Conservation (phyloP, 2,329 filamentous ascomycete genomes). For the Trichoderma polysporum region DNA sequence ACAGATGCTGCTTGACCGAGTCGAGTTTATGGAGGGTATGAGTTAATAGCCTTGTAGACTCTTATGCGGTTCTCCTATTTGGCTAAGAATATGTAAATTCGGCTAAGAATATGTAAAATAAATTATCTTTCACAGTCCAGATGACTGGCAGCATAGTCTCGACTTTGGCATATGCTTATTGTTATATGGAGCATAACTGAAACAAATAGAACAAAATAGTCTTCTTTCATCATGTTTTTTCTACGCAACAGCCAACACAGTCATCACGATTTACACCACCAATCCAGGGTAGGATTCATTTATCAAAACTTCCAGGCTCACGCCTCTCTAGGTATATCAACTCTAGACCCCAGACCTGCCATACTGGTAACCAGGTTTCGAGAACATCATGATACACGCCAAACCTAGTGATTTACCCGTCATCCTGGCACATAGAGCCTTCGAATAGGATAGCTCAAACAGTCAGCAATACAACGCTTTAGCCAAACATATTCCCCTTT, state of each 20-base stretch:
- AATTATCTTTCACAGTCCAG: background rate
- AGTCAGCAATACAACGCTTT: background rate
- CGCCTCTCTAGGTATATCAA: no score
- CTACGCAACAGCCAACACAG: background rate
- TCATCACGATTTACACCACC: background rate
- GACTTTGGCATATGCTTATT: background rate
- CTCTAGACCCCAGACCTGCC: background rate
- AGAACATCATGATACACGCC: background rate
- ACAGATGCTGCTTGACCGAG: slow-evolving; percentile 86
- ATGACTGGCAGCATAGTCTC: background rate
- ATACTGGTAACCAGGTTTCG: no score
- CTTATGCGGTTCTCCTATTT: no score
- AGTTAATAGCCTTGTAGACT: slow-evolving; percentile 29
- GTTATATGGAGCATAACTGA: background rate
- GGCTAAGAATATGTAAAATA: background rate
- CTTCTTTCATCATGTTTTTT: background rate
- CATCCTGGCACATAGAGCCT: background rate
- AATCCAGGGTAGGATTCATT: background rate
- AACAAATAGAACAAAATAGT: background rate
- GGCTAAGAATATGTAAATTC: no score
- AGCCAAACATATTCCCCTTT: background rate
- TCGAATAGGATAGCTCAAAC: background rate
- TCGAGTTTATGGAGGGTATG: slow-evolving; percentile 93
- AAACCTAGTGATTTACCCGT: background rate
- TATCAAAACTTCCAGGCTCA: background rate